Base-by-base conservation (phyloP, 108 stramenopile genomes). In the Parietichytrium sp. region DNA sequence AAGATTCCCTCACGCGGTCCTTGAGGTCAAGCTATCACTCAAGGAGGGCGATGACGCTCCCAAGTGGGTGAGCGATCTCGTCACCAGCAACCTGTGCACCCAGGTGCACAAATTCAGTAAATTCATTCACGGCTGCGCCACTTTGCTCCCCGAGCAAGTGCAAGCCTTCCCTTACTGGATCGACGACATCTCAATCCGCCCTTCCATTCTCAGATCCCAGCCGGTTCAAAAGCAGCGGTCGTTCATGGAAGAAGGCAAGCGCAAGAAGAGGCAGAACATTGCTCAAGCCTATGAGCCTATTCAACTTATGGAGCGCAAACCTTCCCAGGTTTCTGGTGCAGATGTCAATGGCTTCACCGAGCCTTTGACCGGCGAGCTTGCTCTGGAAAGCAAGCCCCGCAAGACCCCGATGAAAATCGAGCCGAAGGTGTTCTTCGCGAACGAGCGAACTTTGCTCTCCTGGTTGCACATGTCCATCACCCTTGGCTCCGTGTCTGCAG, bases 391-490 rank as follows among this genome's bases (percentile, higher is more conserved):
- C 89, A 16, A 93, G 92, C 82, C 92, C 89, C 20, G 94, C 93
- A 81, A 94, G 93, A 83, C 87, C 85, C 33, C 83, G 88, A 23
- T 89, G 80, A 95, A 95, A 90, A 92, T 98, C 51, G 98, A 98
- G 85, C 98, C 98, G 38, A 98, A 98, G 86, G 84, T 94, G 20
- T 95, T 95, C 90, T 94, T 98, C 83, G 98, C 98, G 55, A 96
- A 96, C 83, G 98, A 98, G 86, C 92, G 98, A 50, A 97, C 96
- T 18, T 96, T 94, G 80, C 79, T 98, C 51, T 94, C 96, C 79
- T 98, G 96, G 96, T 83, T 96, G 47, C 93, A 94, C 85, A 87
- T 90, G 36, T 93, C 89, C 33, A 92, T 95, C n/a, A 89, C 92
- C 3, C 80, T 96, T 36, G 91, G 88, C 53, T 88, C 93, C 47